A percentile compares a stretch with the other conserved stretches of the same genome.
Evolutionary conservation across 2,329 filamentous ascomycete species (phyloP).

Genomic region (Madurella mycetomatis): DNA sequence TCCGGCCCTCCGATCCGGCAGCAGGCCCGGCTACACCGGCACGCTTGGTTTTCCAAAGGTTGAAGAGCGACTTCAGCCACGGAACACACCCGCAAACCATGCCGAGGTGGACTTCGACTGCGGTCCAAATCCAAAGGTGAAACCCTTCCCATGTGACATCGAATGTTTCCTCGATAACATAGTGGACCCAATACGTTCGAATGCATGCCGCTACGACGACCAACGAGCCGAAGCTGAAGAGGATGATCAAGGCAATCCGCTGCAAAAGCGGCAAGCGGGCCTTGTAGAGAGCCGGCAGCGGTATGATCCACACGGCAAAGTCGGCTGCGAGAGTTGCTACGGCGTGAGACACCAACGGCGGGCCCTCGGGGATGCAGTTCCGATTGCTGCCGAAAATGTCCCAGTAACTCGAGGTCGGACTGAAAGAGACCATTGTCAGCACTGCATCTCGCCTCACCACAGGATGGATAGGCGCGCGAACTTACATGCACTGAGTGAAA

Average conservation of each 20-base stretch:
- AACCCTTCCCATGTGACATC: conserved; percentile 41
- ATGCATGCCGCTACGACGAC: conserved; percentile 36
- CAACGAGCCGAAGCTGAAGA: conserved; percentile 36
- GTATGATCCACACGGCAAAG: conserved; percentile 35
- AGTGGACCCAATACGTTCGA: conserved; percentile 36
- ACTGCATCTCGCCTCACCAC: background rate
- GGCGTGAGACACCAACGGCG: conserved; percentile 30
- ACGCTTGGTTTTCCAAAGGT: conserved; percentile 4
- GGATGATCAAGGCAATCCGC: conserved; percentile 33
- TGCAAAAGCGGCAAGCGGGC: conserved; percentile 33
- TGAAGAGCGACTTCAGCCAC: conserved; percentile 30
- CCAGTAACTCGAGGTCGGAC: conserved; percentile 30
- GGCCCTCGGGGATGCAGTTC: conserved; percentile 31
- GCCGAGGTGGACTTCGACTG: conserved; percentile 39
- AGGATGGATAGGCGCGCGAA: background rate
- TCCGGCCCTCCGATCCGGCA: no score
- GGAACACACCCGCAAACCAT: conserved; percentile 39
- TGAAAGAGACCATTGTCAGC: background rate
- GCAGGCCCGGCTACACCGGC: background rate
- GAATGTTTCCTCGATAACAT: conserved; percentile 34
- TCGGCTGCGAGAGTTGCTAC: conserved; percentile 33
- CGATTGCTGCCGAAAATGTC: conserved; percentile 14
- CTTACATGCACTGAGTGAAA: conserved; percentile 35
- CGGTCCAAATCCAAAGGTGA: conserved; percentile 40
- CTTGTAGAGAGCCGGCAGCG: conserved; percentile 33